Base-by-base conservation (phyloP, 169 alveolate genomes). In the Plasmodium knowlesi region DNA sequence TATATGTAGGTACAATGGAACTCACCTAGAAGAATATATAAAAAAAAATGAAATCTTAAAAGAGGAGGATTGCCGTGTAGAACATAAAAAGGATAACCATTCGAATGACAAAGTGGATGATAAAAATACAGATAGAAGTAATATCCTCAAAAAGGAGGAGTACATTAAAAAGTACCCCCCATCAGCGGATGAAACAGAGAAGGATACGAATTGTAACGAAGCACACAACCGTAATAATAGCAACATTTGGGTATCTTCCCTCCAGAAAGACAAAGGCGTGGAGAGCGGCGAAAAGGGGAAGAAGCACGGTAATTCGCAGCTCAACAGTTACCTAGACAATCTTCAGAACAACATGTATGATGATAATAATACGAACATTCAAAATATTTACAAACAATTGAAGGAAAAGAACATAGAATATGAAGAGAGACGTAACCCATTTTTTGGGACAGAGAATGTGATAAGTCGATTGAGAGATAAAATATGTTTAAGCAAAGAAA, bases 301-400 rank as follows among this genome's bases (percentile, higher is more conserved):
- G 37, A 19, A n/a, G 16, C 30, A 54, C 19, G 50, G 43, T 61
- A 22, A 10, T 41, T 16, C 19, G 6, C 50, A 50, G 16, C 12
- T 50, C 37, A 25, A 4, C 61, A 81, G 37, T 25, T 67, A 67
- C 19, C 73, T n/a, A 6, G 46, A 37, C 16, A 61, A 83, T 37
- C 37, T 5, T 12, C 22, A n/a, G 12, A 30, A 41, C 46, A 32
- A 83, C 16, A 67, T 28, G 16, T 34, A 83, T 67, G 39, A 85
- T 67, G 39, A 85, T 34, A 80, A 89, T 53, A 76, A 85, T 76
- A 54, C 80, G 25, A 53, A 50, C 54, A 85, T 85, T 32, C 80
- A 85, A 14, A 76, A 85, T 53, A 85, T 85, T 53, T 85, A 85
- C 85, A 85, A 53, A 16, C 81, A 85, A 28, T 54, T 85, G 32